phyloP scores from a whole-genome alignment of 2,329 filamentous ascomycete species.

The Ascochyta clinopodiicola region DNA sequence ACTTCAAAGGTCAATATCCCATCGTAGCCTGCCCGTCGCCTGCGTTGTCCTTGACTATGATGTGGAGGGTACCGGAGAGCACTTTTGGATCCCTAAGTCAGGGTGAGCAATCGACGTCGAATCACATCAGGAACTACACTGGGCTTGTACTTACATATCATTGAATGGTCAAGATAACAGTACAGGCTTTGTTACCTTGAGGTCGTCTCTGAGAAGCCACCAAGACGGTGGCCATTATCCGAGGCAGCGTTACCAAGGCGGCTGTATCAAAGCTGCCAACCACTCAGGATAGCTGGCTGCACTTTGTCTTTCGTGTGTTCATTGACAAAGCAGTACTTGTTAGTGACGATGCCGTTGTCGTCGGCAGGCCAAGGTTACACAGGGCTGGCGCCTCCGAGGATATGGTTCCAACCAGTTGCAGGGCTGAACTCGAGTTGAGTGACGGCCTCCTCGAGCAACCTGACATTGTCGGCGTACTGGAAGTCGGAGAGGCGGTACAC shows the following conservation, averaged over 20 bases:
- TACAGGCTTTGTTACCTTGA: neutral
- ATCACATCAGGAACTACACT: too few species aligned
- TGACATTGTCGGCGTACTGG: conserved; percentile 7
- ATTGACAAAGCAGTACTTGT: conserved; percentile 3
- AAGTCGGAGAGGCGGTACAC: conserved; percentile 13
- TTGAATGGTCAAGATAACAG: neutral
- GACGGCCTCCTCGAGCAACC: conserved; percentile 1
- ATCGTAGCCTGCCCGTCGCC: neutral
- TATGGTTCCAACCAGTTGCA: neutral
- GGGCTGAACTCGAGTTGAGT: neutral
- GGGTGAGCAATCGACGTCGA: neutral
- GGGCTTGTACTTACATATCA: too few species aligned
- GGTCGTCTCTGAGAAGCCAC: neutral
- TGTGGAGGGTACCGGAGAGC: neutral
- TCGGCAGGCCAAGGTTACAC: conserved; percentile 9
- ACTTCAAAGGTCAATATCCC: neutral
- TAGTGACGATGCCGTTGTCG: neutral
- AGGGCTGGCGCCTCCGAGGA: conserved; percentile 2
- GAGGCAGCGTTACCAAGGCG: neutral
- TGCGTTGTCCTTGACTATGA: neutral
- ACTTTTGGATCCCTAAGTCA: neutral
- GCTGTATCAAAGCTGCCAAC: conserved; percentile 1
- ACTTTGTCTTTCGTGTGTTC: neutral
- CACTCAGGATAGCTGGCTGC: neutral
- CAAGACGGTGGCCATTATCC: conserved; percentile 4